A percentile compares a stretch with the other conserved stretches of the same genome.
These are phyloP conservation scores for Colletotrichum acutatum DNA, from an alignment of 2,329 filamentous ascomycete genomes.

Conservation along the genomic window DNA sequence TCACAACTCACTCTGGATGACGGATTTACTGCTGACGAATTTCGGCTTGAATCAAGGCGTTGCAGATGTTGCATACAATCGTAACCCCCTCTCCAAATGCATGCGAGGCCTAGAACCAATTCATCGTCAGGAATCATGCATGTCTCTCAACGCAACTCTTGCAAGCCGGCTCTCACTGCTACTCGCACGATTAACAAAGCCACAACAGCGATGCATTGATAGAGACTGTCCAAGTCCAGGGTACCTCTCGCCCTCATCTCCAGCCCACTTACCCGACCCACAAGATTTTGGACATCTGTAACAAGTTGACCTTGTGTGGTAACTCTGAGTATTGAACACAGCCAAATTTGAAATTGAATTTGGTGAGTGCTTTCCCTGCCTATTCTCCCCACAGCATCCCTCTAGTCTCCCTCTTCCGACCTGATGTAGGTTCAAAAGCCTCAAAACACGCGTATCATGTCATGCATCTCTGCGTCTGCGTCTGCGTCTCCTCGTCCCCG, in stretches of 20 bases:
- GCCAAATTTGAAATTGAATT: neutral
- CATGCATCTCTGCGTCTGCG: slow-evolving; percentile 30
- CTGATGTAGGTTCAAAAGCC: neutral
- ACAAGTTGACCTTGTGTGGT: slow-evolving; percentile 1
- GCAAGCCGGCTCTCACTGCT: neutral
- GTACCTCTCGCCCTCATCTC: neutral
- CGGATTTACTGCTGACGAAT: neutral
- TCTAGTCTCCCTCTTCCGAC: neutral
- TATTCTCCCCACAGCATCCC: neutral
- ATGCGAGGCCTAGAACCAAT: neutral
- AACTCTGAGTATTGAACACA: neutral
- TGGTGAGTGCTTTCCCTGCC: slow-evolving; percentile 1
- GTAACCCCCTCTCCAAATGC: neutral
- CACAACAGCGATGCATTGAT: neutral
- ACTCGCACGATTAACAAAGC: slow-evolving; percentile 3
- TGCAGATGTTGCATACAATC: slow-evolving; percentile 10
- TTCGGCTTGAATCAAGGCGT: slow-evolving; percentile 20
- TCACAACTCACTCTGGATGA: slow-evolving; percentile 5
- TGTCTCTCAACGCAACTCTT: neutral
- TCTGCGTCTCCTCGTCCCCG: slow-evolving; percentile 19
- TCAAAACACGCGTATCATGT: slow-evolving; percentile 27
- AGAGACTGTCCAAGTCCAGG: neutral
- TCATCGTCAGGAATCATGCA: slow-evolving; percentile 3
- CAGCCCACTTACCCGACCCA: slow-evolving; percentile 5
- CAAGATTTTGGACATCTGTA: neutral